These are phyloP conservation scores for Cymbopogon citratus DNA, from an alignment of 176 grass and related monocot genomes.

Conservation along the genomic window DNA sequence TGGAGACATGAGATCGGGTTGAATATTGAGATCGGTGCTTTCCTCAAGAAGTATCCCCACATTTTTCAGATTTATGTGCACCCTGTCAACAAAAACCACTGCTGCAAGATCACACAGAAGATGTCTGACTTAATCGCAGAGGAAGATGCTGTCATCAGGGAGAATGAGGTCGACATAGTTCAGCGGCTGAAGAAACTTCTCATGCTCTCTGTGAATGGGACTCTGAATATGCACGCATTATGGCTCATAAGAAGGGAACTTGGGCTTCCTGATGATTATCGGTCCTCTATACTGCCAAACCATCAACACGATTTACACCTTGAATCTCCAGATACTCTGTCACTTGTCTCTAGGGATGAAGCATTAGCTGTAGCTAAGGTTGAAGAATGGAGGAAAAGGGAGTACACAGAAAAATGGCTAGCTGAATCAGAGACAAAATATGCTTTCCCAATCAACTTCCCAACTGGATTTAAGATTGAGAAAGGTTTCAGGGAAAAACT, in stretches of 20 bases:
- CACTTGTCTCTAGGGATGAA: conserved; percentile 33
- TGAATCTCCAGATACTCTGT: conserved; percentile 20
- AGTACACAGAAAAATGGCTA: conserved; percentile 63
- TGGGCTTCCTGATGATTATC: conserved; percentile 44
- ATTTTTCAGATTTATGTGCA: conserved; percentile 52
- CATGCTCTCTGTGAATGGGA: conserved; percentile 35
- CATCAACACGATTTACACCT: no score
- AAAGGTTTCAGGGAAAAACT: conserved; percentile 52
- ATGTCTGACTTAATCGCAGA: conserved; percentile 47
- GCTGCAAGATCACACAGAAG: conserved; percentile 44
- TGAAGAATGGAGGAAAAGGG: conserved; percentile 57
- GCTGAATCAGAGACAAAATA: conserved; percentile 52
- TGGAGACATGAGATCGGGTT: conserved; percentile 50
- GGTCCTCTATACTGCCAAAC: conserved; percentile 42
- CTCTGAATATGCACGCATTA: conserved; percentile 41
- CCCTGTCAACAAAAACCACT: conserved; percentile 44
- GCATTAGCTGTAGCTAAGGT: conserved; percentile 42
- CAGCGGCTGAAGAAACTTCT: conserved; percentile 55
- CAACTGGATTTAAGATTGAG: conserved; percentile 52
- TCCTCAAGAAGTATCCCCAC: conserved; percentile 59
- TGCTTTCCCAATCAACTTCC: conserved; percentile 56
- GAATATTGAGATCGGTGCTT: conserved; percentile 45
- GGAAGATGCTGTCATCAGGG: conserved; percentile 39
- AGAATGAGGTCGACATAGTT: conserved; percentile 26
- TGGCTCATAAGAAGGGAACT: conserved; percentile 58